Base-by-base conservation (phyloP, 176 grass and related monocot species). In the Echinochloa phyllopogon region DNA sequence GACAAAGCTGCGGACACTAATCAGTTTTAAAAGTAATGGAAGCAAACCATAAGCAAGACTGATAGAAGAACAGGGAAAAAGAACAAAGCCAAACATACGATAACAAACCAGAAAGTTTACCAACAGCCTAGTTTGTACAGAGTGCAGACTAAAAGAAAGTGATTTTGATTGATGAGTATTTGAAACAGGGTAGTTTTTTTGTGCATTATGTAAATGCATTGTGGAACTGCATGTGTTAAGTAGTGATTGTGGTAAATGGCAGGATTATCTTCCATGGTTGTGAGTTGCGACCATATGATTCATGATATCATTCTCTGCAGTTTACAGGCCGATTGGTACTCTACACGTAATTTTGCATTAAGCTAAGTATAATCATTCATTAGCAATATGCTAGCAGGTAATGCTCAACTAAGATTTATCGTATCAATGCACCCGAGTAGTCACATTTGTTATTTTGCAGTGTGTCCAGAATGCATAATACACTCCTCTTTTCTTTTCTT, bases 391-490 rank as follows among this genome's bases (percentile, higher is more conserved):
- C 13, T 11, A 74, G 47, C 49, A 74, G 48, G 27, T 37, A 36
- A 16, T 5, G 17, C 2, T 53, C 48, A 53, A 74, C 48, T 53
- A 36, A 53, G 17, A 74, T 53, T 16, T 37, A 50, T 10, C 48
- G 68, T 7, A 73, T 33, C 45, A 74, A 4, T 33, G 27, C 25
- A 53, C 72, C 27, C n/a, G 8, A 63, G 39, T 47, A 77, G 56
- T 77, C 45, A 55, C 43, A 86, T n/a, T 65, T 83, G 73, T 65
- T 79, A 84, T 66, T 48, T 65, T 88, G 24, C 15, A 49, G 48
- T 83, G 40, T 53, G 37, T 55, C 72, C 24, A 81, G 25, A 43
- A 44, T 48, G 39, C 40, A 60, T 69, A 65, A 89, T 67, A 36
- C 16, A 77, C n/a, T 6, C 29, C 29, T 33, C 29, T 33, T 21